phyloP scores from a whole-genome alignment of 2,329 filamentous ascomycete genomes.

The Ophiocordyceps camponoti-saundersi region DNA sequence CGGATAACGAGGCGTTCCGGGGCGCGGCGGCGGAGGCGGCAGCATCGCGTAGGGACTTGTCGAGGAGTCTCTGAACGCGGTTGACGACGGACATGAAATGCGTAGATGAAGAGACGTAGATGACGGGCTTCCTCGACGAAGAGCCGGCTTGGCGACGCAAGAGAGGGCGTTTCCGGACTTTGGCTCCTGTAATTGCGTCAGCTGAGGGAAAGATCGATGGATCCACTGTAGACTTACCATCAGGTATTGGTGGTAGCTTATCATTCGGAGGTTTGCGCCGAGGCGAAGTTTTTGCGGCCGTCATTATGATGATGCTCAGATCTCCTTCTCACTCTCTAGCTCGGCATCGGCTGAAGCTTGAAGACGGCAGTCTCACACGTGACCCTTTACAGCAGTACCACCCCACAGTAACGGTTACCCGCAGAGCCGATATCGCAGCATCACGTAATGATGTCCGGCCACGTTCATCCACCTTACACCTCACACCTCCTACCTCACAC shows the following conservation, averaged over 20 bases:
- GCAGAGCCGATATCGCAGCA: too few species aligned
- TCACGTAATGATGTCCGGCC: too few species aligned
- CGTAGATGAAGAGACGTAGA: conserved; percentile 49
- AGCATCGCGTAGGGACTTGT: conserved; percentile 24
- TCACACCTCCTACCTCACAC: neutral
- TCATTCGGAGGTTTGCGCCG: too few species aligned
- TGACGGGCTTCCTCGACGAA: conserved; percentile 25
- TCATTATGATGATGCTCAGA: too few species aligned
- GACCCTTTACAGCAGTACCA: too few species aligned
- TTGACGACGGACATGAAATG: conserved; percentile 53
- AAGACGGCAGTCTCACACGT: too few species aligned
- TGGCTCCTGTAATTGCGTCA: conserved; percentile 20
- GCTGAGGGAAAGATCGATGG: neutral
- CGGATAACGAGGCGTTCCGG: conserved; percentile 25
- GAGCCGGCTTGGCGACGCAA: conserved; percentile 21
- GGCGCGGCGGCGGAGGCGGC: conserved; percentile 25
- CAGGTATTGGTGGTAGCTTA: conserved; percentile 9
- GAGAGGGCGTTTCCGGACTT: conserved; percentile 31
- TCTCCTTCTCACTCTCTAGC: too few species aligned
- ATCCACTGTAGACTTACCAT: conserved; percentile 8
- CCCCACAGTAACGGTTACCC: too few species aligned
- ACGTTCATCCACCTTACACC: too few species aligned
- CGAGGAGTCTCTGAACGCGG: conserved; percentile 46
- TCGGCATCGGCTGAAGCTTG: too few species aligned
- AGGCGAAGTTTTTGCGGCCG: too few species aligned